Conservation (phyloP, 805 yeast species). For the Ogataea pini region DNA sequence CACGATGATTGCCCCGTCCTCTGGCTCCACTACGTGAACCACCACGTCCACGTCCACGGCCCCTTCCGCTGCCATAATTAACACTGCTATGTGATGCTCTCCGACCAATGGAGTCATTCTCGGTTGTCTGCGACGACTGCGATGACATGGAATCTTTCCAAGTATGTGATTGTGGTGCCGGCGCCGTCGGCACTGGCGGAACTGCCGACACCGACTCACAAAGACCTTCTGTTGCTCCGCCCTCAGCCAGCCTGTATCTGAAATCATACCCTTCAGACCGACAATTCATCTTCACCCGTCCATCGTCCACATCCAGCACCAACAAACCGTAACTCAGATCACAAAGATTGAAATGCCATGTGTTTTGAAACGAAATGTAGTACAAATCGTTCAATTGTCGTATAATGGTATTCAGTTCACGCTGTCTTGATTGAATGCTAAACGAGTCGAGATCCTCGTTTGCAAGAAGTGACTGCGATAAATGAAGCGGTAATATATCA, state of each 20-base stretch:
- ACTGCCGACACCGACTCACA: too few relatives aligned
- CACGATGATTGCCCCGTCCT: background rate
- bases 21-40: background rate
- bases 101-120: background rate
- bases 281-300: slow-evolving; percentile 53
- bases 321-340: slow-evolving; percentile 57
- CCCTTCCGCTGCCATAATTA: background rate
- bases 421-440: slow-evolving; percentile 40
- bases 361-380: slow-evolving; percentile 64
- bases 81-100: background rate
- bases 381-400: slow-evolving; percentile 59
- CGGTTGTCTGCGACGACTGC: slow-evolving; percentile 7
- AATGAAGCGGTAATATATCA: slow-evolving; percentile 33
- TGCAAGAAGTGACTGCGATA: slow-evolving; percentile 25
- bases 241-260: slow-evolving; percentile 40
- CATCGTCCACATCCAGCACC: slow-evolving; percentile 43
- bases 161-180: too few relatives aligned
- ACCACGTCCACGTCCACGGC: slow-evolving; percentile 7
- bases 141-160: background rate
- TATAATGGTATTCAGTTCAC: slow-evolving; percentile 43
- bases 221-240: too few relatives aligned
- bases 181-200: background rate
- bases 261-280: slow-evolving; percentile 66
- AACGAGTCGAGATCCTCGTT: slow-evolving; percentile 46
- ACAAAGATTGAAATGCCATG: slow-evolving; percentile 78